Evolutionary conservation across 495 filamentous ascomycete genomes (phyloP), one percentile per base, ranked within the genome.

Genomic region (Neurospora sp.): DNA sequence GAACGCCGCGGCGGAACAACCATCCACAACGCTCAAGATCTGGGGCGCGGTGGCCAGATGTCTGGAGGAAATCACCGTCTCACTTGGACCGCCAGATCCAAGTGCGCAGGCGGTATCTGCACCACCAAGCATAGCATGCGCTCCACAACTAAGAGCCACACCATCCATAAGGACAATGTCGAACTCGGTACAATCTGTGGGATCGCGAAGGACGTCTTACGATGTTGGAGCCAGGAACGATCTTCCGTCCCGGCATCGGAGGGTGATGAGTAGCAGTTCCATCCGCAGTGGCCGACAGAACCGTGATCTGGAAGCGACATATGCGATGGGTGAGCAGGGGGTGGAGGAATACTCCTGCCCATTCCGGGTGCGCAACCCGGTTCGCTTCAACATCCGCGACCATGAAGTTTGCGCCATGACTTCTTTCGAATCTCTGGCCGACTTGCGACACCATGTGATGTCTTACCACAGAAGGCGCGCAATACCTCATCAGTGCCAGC

Each of bases 281-380:
- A 18, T 65, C 27, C 53, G 53, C 10, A 65, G 27, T 7, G 53
- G 27, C 53, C 2, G 53, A 37, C 53, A 0, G 12, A 14, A 35
- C 0, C 53, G 53, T 0, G 53, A 35, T 65, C 27, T 37, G 31
- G 53, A 65, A 65, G 27, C 53, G 53, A 37, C 22, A 1, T 65
- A 35, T 65, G 53, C 14, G 27, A 65, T 65, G 53, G 53, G 31
- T 1, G 53, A 35, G 27, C 53, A 31, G 7, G 53, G 53, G 27
- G 2, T 18, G 22, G 27, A 65, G 7, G 31, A 35, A 31, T 80
- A 78, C 68, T 74, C 78, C 0, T 82, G 81, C 42, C 81, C 81
- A 22, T 82, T 79, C 69, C 78, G 81, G 71, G 80, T 77, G 65
- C 80, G 81, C n/a, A 81, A 82, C 69, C 81, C 81, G 5, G 72